phyloP scores from a whole-genome alignment of 139 green algal genomes.

The Chlamydomonas incerta region DNA sequence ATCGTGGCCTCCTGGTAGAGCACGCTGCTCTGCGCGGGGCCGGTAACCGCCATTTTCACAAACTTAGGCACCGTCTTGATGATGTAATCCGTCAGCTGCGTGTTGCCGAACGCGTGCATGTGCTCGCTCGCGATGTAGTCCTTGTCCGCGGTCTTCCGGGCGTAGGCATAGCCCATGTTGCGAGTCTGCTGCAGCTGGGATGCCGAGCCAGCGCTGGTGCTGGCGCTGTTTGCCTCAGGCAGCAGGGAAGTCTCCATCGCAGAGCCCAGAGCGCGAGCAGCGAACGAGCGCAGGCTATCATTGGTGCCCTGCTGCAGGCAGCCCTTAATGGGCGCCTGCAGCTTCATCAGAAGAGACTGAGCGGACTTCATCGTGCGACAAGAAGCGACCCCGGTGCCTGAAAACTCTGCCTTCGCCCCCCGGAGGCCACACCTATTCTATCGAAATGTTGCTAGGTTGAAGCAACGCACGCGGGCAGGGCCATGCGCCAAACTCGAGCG shows the following conservation, averaged over 20 bases:
- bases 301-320: slow-evolving; percentile 18
- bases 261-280: slow-evolving; percentile 15
- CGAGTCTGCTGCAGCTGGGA: slow-evolving; percentile 38
- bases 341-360: slow-evolving; percentile 27
- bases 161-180: slow-evolving; percentile 56
- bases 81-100: slow-evolving; percentile 66
- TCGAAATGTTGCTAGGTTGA: no score
- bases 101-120: slow-evolving; percentile 21
- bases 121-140: slow-evolving; percentile 42
- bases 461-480: no score
- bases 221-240: neutral
- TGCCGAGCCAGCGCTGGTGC: slow-evolving; percentile 12
- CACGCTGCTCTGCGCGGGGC: slow-evolving; percentile 56
- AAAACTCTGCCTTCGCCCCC: no score
- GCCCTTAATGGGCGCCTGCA: slow-evolving; percentile 27
- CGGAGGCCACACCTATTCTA: no score
- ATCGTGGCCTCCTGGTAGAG: slow-evolving; percentile 68
- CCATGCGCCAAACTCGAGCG: no score
- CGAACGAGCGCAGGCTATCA: neutral
- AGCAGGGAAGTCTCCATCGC: neutral
- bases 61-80: slow-evolving; percentile 81
- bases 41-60: slow-evolving; percentile 68
- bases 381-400: no score
- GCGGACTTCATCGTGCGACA: slow-evolving; percentile 23
- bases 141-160: slow-evolving; percentile 48